Conservation (phyloP, 176 grass and related monocot species). For the Saccharum officinarum region DNA sequence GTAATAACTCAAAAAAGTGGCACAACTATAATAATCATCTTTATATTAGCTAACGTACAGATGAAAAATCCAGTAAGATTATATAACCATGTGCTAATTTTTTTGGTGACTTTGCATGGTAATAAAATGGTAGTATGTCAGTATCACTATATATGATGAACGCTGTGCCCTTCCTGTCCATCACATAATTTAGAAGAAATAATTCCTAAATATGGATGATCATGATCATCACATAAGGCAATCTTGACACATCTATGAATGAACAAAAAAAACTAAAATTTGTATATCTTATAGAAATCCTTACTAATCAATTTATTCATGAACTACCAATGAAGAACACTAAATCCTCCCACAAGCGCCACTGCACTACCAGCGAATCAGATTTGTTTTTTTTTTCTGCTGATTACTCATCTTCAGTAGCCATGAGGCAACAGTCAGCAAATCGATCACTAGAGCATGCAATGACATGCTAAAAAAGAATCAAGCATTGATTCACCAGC, state of each 20-base stretch:
- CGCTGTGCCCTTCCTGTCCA: not conserved
- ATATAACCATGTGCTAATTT: not conserved
- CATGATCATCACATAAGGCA: not conserved
- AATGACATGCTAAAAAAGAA: constrained; percentile 28
- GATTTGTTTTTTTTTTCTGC: not conserved
- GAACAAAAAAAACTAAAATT: not conserved
- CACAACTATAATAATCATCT: not conserved
- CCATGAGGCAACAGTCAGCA: not conserved
- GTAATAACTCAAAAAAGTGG: not conserved
- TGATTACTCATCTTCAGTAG: not conserved
- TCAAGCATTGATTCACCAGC: too few relatives aligned
- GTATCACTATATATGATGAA: not conserved
- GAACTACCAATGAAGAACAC: not conserved
- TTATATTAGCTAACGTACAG: not conserved
- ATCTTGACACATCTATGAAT: not conserved
- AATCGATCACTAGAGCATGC: constrained; percentile 19
- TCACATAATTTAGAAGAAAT: not conserved
- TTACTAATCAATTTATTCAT: not conserved
- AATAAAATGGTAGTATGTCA: not conserved
- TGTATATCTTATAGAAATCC: not conserved
- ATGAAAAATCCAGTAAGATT: not conserved
- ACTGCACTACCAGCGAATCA: not conserved
- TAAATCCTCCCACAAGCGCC: not conserved
- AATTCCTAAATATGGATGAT: not conserved
- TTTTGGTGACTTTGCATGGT: not conserved